Percentiles rank a stretch among this genome's conserved stretches.
Evolutionary conservation across 495 filamentous ascomycete genomes (phyloP).

Genomic region (Penicillium samsonianum): DNA sequence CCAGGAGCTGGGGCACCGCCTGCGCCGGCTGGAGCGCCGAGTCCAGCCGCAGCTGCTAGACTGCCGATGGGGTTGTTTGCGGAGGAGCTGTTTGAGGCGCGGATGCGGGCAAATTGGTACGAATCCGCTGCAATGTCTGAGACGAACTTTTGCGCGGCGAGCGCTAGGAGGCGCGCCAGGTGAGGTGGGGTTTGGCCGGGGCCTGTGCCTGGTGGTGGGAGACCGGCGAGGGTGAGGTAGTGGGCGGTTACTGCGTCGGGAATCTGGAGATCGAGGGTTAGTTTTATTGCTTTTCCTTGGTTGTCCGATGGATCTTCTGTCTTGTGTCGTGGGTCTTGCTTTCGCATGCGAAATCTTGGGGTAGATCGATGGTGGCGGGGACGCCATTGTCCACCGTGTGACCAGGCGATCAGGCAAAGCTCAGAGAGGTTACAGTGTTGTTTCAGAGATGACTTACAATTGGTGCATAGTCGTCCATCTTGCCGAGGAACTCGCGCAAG

Average conservation of each 20-base stretch:
- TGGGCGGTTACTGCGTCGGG: constrained; percentile 97
- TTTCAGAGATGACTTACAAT: constrained; percentile 63
- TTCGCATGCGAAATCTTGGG: neutral
- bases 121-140: constrained; percentile 96
- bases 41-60: constrained; percentile 74
- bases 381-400: neutral
- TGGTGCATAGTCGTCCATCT: constrained; percentile 98
- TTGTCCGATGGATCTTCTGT: neutral
- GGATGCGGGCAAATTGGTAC: constrained; percentile 95
- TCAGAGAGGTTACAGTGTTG: neutral
- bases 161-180: constrained; percentile 87
- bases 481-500: constrained; percentile 83
- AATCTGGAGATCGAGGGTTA: constrained; percentile 60
- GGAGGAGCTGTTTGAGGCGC: constrained; percentile 81
- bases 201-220: constrained; percentile 79
- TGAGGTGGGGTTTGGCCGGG: constrained; percentile 82
- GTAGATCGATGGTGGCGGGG: neutral
- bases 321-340: neutral
- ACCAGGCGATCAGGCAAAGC: neutral
- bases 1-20: constrained; percentile 50
- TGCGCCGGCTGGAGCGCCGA: constrained; percentile 60
- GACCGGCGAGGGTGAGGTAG: constrained; percentile 93
- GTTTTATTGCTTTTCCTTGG: constrained; percentile 11
- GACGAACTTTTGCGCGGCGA: constrained; percentile 97
- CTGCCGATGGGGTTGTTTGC: constrained; percentile 86